These are phyloP conservation scores for Panicum virgatum DNA, from an alignment of 202 grass and related monocot genomes.

Conservation along the genomic window DNA sequence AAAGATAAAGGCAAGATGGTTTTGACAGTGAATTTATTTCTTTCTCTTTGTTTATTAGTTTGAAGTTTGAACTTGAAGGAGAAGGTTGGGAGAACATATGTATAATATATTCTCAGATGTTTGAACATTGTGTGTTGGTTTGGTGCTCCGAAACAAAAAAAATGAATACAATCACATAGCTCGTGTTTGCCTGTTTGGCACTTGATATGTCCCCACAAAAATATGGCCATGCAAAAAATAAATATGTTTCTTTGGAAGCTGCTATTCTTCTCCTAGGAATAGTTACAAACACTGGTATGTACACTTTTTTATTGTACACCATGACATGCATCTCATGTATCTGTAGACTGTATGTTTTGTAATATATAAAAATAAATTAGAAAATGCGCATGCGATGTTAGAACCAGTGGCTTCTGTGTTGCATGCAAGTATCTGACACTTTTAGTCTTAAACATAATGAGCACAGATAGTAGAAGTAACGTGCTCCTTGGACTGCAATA, in stretches of 20 bases:
- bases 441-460: not conserved
- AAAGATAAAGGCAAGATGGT: not conserved
- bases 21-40: not conserved
- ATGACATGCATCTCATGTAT: not conserved
- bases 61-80: not conserved
- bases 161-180: not conserved
- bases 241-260: not conserved
- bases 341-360: not conserved
- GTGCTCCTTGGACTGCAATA: not conserved
- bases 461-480: not conserved
- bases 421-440: not conserved
- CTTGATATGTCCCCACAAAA: not conserved
- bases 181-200: not conserved
- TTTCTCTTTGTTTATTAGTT: not conserved
- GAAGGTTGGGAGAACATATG: not conserved
- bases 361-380: not conserved
- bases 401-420: not conserved
- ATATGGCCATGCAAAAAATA: not conserved
- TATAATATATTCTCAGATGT: not conserved
- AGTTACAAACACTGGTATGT: slow-evolving; percentile 8
- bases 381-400: not conserved
- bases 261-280: slow-evolving; percentile 7
- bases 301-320: slow-evolving; percentile 11
- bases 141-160: not conserved
- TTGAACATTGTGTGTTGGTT: not conserved